Conservation (phyloP, 257 asterid species). For the Solanum rostratum region DNA sequence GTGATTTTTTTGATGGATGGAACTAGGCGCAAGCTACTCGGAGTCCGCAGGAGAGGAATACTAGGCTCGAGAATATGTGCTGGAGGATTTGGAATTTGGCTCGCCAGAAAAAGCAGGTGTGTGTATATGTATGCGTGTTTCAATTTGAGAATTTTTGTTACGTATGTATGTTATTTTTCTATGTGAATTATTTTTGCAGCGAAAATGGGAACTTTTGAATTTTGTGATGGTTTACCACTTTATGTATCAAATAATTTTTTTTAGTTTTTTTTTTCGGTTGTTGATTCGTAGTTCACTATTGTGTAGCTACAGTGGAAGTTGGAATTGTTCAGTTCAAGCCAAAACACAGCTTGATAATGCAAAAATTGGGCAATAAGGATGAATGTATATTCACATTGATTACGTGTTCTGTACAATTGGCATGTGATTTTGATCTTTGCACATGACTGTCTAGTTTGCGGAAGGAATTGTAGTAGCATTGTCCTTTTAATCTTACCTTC, state of each 20-base stretch:
- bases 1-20: constrained; percentile 1
- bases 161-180: background rate
- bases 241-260: background rate
- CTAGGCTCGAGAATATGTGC: constrained; percentile 92
- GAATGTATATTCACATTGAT: background rate
- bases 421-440: background rate
- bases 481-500: background rate
- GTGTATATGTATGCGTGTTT: background rate
- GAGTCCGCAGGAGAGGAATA: constrained; percentile 92
- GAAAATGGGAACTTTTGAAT: background rate
- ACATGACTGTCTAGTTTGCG: background rate
- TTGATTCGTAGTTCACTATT: background rate
- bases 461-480: background rate
- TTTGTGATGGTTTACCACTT: background rate
- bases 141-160: background rate
- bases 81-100: constrained; percentile 99
- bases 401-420: background rate
- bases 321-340: background rate
- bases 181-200: background rate
- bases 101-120: constrained; percentile 91
- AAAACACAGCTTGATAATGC: background rate
- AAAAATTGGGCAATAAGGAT: background rate
- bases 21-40: constrained; percentile 85
- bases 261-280: background rate
- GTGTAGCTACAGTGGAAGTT: background rate